Percentiles rank a stretch among this genome's conserved stretches.
phyloP scores from a whole-genome alignment of 306 rosid genomes.

The Sicyos baderoa region DNA sequence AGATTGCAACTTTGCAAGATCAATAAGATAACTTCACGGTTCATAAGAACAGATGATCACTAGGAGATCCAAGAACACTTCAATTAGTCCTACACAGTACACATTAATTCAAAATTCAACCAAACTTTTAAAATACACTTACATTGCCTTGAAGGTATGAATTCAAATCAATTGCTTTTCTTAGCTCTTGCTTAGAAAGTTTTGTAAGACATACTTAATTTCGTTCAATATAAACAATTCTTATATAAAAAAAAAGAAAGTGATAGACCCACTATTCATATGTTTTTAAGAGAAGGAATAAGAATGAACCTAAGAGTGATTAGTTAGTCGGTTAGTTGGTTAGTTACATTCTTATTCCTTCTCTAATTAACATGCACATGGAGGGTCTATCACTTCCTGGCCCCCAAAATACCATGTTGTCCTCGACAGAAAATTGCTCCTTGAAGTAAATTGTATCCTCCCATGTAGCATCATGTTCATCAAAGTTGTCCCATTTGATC shows the following conservation, averaged over 20 bases:
- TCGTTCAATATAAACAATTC: neutral
- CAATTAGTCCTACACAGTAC: neutral
- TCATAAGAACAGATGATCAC: constrained; percentile 2
- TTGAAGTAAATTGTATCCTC: no score
- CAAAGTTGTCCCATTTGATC: no score
- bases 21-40: neutral
- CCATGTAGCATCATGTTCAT: no score
- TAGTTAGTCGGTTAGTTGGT: no score
- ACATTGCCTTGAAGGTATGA: neutral
- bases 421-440: no score
- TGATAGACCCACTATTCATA: no score
- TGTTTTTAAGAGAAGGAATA: no score
- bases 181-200: neutral
- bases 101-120: constrained; percentile 3
- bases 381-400: no score
- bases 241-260: neutral
- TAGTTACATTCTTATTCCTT: no score
- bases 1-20: neutral
- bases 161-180: neutral
- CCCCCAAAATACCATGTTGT: no score
- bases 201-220: neutral
- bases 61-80: neutral
- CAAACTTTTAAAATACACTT: neutral
- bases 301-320: no score
- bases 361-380: no score